Base-by-base conservation (phyloP, 192 early-diverging fungal species). In the Coemansia sp. region DNA sequence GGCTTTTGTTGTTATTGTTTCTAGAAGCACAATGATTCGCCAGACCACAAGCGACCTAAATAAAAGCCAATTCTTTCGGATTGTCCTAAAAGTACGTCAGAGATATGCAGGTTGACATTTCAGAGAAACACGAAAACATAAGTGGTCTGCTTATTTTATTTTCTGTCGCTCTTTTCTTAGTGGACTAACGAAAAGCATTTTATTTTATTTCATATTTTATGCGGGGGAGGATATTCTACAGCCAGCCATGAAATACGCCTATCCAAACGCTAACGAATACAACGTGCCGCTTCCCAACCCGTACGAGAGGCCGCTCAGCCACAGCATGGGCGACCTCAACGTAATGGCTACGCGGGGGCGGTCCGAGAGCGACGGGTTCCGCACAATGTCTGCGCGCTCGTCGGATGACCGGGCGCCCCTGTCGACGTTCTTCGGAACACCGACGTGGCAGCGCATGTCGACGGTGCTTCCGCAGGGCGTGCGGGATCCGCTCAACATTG, bases 401-500 rank as follows among this genome's bases (percentile, higher is more conserved):
- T 82, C 79, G 4, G 79, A 76, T 36, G 78, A 81, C 61, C 71
- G 71, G 15, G 71, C 62, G 5, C 68, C 74, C n/a, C 60, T 81
- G 41, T 66, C 77, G 5, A 81, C 78, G 49, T 76, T 76, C 38
- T 76, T 82, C 38, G 79, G 64, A 2, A 60, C 56, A 4, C 71
- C 66, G 45, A 65, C 71, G 15, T 82, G 79, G 79, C 79, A 77
- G 62, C 79, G 71, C 36, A 66, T 76, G 71, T 81, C 78, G 43
- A 64, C 73, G 5, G 70, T 62, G 1, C 66, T 82, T 21, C 79
- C 79, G 21, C 62, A 71, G 41, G 80, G 71, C 6, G 80, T 83
- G 46, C 80, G 69, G 26, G 80, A 83, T 62, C 80, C 80, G 23
- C 69, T 83, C 14, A 83, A 83, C 66, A 83, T 83, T 26, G 75